Evolutionary conservation across 1,284 basidiomycete genomes (phyloP).

Genomic region (Sutorius eximius): DNA sequence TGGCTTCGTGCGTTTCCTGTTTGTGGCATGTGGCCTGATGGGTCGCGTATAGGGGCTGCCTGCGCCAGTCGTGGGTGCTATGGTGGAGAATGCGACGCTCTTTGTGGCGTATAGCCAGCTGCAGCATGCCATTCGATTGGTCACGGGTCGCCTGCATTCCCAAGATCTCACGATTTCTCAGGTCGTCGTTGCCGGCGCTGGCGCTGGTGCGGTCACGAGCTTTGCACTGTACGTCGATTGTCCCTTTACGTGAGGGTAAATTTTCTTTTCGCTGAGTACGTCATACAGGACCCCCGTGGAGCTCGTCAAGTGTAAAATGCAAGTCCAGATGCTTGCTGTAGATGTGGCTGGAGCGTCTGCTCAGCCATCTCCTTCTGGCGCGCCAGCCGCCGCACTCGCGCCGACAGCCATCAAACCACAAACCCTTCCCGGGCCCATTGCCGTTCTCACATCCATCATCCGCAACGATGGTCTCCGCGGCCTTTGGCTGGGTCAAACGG

Average conservation of each 20-base stretch:
- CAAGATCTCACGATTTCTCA: conserved; percentile 63
- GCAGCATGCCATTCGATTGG: conserved; percentile 62
- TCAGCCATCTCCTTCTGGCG: conserved; percentile 9
- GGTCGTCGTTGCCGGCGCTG: conserved; percentile 78
- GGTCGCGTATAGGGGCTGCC: conserved; percentile 76
- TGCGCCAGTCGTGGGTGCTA: conserved; percentile 89
- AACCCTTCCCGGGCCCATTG: conserved; percentile 61
- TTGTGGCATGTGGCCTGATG: not conserved
- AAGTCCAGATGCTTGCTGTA: conserved; percentile 83
- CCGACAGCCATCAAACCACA: conserved; percentile 3
- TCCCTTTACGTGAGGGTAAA: too few species aligned
- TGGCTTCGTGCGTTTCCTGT: conserved; percentile 1
- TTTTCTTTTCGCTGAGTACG: not conserved
- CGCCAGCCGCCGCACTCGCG: conserved; percentile 1
- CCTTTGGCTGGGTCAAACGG: conserved; percentile 95
- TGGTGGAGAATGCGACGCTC: conserved; percentile 88
- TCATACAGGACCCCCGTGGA: conserved; percentile 84
- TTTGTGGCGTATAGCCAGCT: conserved; percentile 89
- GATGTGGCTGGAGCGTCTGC: conserved; percentile 24
- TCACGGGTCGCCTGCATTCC: conserved; percentile 31
- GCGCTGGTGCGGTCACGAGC: conserved; percentile 83
- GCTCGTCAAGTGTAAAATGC: conserved; percentile 97
- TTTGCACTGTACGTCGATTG: conserved; percentile 71
- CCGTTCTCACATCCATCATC: conserved; percentile 67
- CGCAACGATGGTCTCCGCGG: conserved; percentile 74